These are phyloP conservation scores for Suhomyces bokatorum DNA, from an alignment of 1,139 yeast genomes.

Conservation along the genomic window DNA sequence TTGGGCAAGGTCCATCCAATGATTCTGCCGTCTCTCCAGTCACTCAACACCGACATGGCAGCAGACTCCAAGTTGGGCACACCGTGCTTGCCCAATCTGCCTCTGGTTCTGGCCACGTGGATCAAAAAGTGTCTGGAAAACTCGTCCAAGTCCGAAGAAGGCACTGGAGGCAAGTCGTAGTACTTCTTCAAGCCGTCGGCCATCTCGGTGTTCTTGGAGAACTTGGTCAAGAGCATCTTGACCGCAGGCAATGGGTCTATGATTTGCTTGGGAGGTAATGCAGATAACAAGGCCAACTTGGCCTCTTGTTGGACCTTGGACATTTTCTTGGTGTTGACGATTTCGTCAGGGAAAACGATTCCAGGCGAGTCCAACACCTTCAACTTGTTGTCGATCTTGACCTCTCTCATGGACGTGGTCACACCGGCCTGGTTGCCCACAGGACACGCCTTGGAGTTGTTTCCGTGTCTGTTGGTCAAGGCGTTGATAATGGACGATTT, in stretches of 20 bases:
- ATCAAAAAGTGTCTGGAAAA: slow-evolving; percentile 83
- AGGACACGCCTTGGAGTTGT: slow-evolving; percentile 75
- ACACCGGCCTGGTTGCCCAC: slow-evolving; percentile 98
- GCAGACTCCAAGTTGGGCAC: slow-evolving; percentile 87
- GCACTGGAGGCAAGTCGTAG: slow-evolving; percentile 82
- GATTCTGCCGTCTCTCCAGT: slow-evolving; percentile 97
- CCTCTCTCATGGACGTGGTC: slow-evolving; percentile 87
- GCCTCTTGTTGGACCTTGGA: slow-evolving; percentile 74
- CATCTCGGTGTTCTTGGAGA: slow-evolving; percentile 71
- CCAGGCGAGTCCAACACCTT: slow-evolving; percentile 95
- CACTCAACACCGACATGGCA: slow-evolving; percentile 78
- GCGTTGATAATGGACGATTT: slow-evolving; percentile 94
- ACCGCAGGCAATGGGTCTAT: slow-evolving; percentile 85
- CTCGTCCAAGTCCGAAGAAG: slow-evolving; percentile 61
- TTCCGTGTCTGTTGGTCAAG: slow-evolving; percentile 78
- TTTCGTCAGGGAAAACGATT: slow-evolving; percentile 85
- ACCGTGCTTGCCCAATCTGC: slow-evolving; percentile 92
- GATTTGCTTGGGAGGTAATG: slow-evolving; percentile 85
- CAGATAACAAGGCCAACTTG: slow-evolving; percentile 81
- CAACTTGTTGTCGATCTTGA: slow-evolving; percentile 86
- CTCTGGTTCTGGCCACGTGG: slow-evolving; percentile 89
- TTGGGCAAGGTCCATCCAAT: slow-evolving; percentile 90
- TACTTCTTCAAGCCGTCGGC: slow-evolving; percentile 70
- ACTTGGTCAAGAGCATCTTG: slow-evolving; percentile 69
- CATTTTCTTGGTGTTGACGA: slow-evolving; percentile 44